Percentiles rank a stretch among this genome's conserved stretches.
Conservation (phyloP, 2,329 filamentous ascomycete species). For the Colletotrichum chlorophyti region DNA sequence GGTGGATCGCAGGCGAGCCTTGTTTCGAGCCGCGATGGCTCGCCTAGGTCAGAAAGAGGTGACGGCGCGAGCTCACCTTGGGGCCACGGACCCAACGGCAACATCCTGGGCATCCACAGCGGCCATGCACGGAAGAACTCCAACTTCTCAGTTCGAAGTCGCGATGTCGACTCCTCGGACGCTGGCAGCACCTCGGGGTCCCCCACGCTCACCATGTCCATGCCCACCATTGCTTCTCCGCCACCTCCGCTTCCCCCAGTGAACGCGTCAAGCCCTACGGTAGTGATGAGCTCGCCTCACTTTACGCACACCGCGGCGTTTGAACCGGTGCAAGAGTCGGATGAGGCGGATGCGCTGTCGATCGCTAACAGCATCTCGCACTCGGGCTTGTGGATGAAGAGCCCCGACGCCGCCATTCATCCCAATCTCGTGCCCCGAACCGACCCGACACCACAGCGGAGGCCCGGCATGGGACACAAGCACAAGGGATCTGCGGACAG, state of each 20-base stretch:
- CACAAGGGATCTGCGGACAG: conserved; percentile 69
- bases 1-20: conserved; percentile 81
- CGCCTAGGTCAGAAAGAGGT: conserved; percentile 55
- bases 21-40: conserved; percentile 59
- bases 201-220: conserved; percentile 55
- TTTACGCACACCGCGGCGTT: conserved; percentile 37
- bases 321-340: conserved; percentile 49
- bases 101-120: conserved; percentile 20
- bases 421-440: conserved; percentile 29
- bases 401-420: conserved; percentile 24
- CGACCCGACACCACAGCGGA: conserved; percentile 29
- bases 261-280: conserved; percentile 21
- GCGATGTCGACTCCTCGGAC: conserved; percentile 57
- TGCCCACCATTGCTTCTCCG: conserved; percentile 38
- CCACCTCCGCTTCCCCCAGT: conserved; percentile 30
- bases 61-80: conserved; percentile 55
- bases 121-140: conserved; percentile 56
- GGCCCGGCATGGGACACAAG: conserved; percentile 51
- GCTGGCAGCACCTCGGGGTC: conserved; percentile 53
- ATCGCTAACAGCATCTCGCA: conserved; percentile 32
- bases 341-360: conserved; percentile 35
- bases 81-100: conserved; percentile 31
- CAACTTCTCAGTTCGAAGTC: conserved; percentile 54
- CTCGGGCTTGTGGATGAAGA: conserved; percentile 35
- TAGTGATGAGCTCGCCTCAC: conserved; percentile 31